These are phyloP conservation scores for Cladophialophora carrionii DNA, from an alignment of 2,329 filamentous ascomycete genomes.

Conservation along the genomic window DNA sequence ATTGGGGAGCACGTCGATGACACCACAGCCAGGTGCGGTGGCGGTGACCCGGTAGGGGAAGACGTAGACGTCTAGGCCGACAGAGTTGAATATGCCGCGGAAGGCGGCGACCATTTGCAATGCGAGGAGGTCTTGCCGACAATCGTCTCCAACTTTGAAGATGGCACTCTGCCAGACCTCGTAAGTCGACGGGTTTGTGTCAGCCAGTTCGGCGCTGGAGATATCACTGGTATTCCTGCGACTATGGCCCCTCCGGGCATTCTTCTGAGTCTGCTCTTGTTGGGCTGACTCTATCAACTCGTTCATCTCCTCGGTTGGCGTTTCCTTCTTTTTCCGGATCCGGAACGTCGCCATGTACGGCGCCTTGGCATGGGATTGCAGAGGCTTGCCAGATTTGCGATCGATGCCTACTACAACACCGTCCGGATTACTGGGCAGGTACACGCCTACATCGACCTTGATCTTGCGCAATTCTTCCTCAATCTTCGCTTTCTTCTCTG, in stretches of 20 bases:
- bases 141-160: constrained; percentile 99
- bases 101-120: constrained; percentile 98
- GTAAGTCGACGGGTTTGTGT: constrained; percentile 56
- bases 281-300: constrained; percentile 56
- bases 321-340: constrained; percentile 76
- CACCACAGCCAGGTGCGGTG: constrained; percentile 93
- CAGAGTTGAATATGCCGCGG: constrained; percentile 91
- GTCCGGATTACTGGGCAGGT: constrained; percentile 94
- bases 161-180: constrained; percentile 99
- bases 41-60: constrained; percentile 97
- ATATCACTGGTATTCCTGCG: constrained; percentile 34
- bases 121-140: constrained; percentile 92
- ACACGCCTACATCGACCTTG: constrained; percentile 94
- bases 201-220: constrained; percentile 29
- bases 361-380: constrained; percentile 97
- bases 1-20: constrained; percentile 97
- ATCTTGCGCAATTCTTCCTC: constrained; percentile 98
- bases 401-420: constrained; percentile 98
- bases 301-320: constrained; percentile 54
- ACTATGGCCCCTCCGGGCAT: constrained; percentile 38
- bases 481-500: constrained; percentile 98
- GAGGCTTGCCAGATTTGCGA: constrained; percentile 92
- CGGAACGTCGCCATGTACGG: constrained; percentile 99
- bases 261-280: constrained; percentile 28
- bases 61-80: constrained; percentile 94